Conservation (phyloP, 768 basidiomycete genomes). For the Ramaria rubella region DNA sequence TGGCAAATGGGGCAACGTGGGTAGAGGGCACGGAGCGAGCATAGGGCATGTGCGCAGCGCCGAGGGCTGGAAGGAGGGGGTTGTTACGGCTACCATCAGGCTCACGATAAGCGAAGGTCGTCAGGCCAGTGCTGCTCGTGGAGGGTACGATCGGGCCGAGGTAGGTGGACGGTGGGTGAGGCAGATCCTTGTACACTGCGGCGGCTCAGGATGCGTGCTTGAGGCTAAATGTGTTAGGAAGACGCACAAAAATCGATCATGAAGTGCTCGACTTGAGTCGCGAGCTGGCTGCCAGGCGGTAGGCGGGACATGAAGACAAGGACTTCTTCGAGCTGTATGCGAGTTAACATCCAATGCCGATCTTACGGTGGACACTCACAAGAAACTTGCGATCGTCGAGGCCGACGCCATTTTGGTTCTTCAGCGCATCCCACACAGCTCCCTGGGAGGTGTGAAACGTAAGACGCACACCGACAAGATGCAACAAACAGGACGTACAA, state of each 20-base stretch:
- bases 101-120: conserved; percentile 17
- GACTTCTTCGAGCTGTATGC: conserved; percentile 54
- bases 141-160: conserved; percentile 45
- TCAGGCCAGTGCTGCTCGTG: neutral
- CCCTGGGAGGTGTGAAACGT: neutral
- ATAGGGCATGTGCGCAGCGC: conserved; percentile 31
- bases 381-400: conserved; percentile 57
- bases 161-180: conserved; percentile 61
- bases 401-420: conserved; percentile 35
- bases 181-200: conserved; percentile 72
- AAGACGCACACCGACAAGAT: neutral
- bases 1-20: conserved; percentile 33
- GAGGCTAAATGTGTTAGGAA: neutral
- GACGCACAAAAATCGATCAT: conserved; percentile 54
- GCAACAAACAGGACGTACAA: neutral
- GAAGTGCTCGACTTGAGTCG: conserved; percentile 38
- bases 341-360: conserved; percentile 9
- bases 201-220: conserved; percentile 9
- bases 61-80: conserved; percentile 25
- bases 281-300: conserved; percentile 24
- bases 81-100: conserved; percentile 35
- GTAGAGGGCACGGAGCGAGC: conserved; percentile 40
- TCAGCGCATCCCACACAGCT: conserved; percentile 34
- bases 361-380: conserved; percentile 29
- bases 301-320: conserved; percentile 54